A percentile compares a stretch with the other conserved stretches of the same genome.
Evolutionary conservation across 169 alveolate species (phyloP).

Genomic region (Plasmodium chabaudi): DNA sequence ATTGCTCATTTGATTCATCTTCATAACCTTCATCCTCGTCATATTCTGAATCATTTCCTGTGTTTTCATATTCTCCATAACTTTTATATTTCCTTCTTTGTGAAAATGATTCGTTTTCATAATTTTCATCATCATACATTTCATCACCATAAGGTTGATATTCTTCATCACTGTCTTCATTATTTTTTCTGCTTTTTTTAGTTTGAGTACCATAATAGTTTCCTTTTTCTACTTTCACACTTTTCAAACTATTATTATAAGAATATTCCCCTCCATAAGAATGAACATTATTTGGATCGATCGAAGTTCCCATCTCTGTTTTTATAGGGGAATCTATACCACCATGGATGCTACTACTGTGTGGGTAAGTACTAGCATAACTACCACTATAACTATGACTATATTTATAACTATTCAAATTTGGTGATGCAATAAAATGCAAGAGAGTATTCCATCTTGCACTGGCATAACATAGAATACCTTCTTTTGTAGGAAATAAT

Average conservation of each 20-base stretch:
- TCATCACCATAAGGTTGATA: constrained; percentile 1
- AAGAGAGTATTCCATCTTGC: constrained; percentile 57
- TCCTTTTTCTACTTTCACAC: background rate
- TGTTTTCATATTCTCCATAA: constrained; percentile 2
- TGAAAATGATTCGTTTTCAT: background rate
- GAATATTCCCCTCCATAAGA: background rate
- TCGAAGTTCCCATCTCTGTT: too few relatives aligned
- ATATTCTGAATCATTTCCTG: background rate
- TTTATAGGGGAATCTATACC: background rate
- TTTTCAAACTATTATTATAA: background rate
- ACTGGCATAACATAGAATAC: constrained; percentile 33
- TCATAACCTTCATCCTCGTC: constrained; percentile 7
- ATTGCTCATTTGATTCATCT: background rate
- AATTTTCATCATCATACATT: background rate
- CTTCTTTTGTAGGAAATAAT: constrained; percentile 65
- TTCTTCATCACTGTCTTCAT: constrained; percentile 25
- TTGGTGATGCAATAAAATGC: constrained; percentile 74
- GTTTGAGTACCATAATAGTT: background rate
- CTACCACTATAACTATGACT: background rate
- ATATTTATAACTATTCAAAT: constrained; percentile 2
- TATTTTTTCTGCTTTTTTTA: constrained; percentile 4
- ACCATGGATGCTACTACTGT: background rate
- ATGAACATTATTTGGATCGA: background rate
- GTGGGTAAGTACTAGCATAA: background rate
- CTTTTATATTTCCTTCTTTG: background rate